These are phyloP conservation scores for Phlebopus sp. DNA, from an alignment of 1,284 basidiomycete species.

Conservation along the genomic window DNA sequence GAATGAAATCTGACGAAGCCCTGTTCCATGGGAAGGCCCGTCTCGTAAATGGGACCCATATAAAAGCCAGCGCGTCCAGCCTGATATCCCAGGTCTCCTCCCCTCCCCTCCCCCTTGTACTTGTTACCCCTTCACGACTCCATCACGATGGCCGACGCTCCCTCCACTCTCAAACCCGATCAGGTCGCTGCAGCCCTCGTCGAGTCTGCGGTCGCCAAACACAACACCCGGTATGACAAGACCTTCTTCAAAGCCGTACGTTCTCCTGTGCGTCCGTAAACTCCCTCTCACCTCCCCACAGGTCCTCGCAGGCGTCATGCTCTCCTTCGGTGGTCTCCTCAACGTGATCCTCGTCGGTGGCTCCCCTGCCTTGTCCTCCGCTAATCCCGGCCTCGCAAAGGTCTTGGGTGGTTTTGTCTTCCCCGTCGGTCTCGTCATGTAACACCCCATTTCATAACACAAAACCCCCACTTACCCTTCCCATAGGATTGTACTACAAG, in stretches of 20 bases:
- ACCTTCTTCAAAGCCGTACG: constrained; percentile 67
- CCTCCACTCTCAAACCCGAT: constrained; percentile 58
- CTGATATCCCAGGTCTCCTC: too few species aligned
- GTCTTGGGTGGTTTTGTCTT: constrained; percentile 65
- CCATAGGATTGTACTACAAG: constrained; percentile 67
- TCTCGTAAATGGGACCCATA: too few species aligned
- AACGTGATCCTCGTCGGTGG: constrained; percentile 61
- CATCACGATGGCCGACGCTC: constrained; percentile 24
- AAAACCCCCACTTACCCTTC: not conserved
- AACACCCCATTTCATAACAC: constrained; percentile 2
- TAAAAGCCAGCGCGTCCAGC: too few species aligned
- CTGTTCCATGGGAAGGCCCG: too few species aligned
- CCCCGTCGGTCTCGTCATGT: constrained; percentile 76
- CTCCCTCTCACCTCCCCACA: constrained; percentile 21
- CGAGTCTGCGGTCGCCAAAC: constrained; percentile 56
- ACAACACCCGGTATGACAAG: constrained; percentile 56
- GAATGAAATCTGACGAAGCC: too few species aligned
- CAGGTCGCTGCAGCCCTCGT: constrained; percentile 60
- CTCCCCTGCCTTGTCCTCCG: constrained; percentile 44
- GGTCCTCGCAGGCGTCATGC: constrained; percentile 66
- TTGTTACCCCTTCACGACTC: not conserved
- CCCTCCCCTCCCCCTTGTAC: constrained; percentile 1
- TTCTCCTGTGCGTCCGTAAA: constrained; percentile 9
- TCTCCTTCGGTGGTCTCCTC: constrained; percentile 70
- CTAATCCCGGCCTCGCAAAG: constrained; percentile 67